Evolutionary conservation across 768 basidiomycete species (phyloP).

Genomic region (Guyanaporus albipodus): DNA sequence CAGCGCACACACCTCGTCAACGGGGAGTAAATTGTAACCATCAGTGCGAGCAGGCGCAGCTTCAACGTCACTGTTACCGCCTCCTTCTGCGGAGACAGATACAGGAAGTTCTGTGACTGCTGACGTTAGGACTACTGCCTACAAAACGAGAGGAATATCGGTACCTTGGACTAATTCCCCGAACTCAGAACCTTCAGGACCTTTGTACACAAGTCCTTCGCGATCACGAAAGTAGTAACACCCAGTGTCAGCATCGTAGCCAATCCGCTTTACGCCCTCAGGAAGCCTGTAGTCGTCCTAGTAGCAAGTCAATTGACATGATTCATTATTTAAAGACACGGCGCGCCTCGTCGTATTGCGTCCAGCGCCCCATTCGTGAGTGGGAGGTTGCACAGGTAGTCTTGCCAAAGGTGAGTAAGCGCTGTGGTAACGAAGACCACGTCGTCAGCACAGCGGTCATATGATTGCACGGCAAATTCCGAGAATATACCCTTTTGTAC

Average conservation of each 20-base stretch:
- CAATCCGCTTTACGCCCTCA: slow-evolving; percentile 57
- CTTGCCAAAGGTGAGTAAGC: slow-evolving; percentile 20
- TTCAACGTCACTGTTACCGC: slow-evolving; percentile 46
- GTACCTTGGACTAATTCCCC: slow-evolving; percentile 47
- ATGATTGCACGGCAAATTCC: slow-evolving; percentile 19
- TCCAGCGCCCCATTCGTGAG: slow-evolving; percentile 35
- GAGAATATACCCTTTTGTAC: neutral
- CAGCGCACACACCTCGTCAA: slow-evolving; percentile 42
- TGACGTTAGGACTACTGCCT: neutral
- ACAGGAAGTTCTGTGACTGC: slow-evolving; percentile 32
- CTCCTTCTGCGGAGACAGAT: slow-evolving; percentile 23
- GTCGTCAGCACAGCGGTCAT: neutral
- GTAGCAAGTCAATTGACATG: neutral
- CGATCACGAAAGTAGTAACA: slow-evolving; percentile 60
- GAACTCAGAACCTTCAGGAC: slow-evolving; percentile 57
- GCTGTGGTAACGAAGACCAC: slow-evolving; percentile 5
- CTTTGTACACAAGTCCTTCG: slow-evolving; percentile 53
- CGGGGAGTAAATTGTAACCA: slow-evolving; percentile 53
- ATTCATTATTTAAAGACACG: neutral
- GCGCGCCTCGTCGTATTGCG: slow-evolving; percentile 34
- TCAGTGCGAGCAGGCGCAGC: slow-evolving; percentile 51
- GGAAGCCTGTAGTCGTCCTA: slow-evolving; percentile 54
- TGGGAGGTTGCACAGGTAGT: slow-evolving; percentile 6
- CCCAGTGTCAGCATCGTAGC: slow-evolving; percentile 70
- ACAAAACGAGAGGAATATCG: neutral